phyloP scores from a whole-genome alignment of 306 rosid genomes.

The Calophaca sinica region DNA sequence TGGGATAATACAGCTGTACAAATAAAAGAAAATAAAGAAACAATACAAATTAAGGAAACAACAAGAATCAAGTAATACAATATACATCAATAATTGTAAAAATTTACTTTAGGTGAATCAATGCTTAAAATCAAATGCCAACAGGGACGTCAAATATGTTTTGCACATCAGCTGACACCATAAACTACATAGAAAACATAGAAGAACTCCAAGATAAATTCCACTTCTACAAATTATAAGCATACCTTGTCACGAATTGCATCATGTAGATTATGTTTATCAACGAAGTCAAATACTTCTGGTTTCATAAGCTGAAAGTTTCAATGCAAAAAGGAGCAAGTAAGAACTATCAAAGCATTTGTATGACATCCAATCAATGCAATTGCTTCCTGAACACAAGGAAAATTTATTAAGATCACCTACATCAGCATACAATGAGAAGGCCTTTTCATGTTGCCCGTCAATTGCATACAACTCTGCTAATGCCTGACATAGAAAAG shows the following conservation, averaged over 20 bases:
- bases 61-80: too few relatives aligned
- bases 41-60: too few relatives aligned
- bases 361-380: slow-evolving; percentile 12
- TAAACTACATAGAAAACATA: slow-evolving; percentile 33
- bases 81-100: too few relatives aligned
- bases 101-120: too few relatives aligned
- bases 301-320: slow-evolving; percentile 85
- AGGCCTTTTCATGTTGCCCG: slow-evolving; percentile 87
- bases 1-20: too few relatives aligned
- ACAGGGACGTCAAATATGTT: slow-evolving; percentile 29
- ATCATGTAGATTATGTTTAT: slow-evolving; percentile 78
- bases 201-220: slow-evolving; percentile 12
- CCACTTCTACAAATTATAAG: background rate
- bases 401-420: slow-evolving; percentile 52
- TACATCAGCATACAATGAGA: slow-evolving; percentile 94
- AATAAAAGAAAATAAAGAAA: too few relatives aligned
- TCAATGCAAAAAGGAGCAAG: slow-evolving; percentile 25
- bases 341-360: slow-evolving; percentile 21
- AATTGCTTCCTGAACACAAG: slow-evolving; percentile 33
- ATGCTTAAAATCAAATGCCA: slow-evolving; percentile 5
- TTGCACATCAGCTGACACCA: slow-evolving; percentile 16
- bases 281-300: slow-evolving; percentile 89
- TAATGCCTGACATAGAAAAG: slow-evolving; percentile 68
- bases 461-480: slow-evolving; percentile 87
- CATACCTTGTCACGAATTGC: slow-evolving; percentile 86